Percentiles rank a stretch among this genome's conserved stretches.
phyloP scores from a whole-genome alignment of 331 rosid genomes.

The Phaseolus coccineus region DNA sequence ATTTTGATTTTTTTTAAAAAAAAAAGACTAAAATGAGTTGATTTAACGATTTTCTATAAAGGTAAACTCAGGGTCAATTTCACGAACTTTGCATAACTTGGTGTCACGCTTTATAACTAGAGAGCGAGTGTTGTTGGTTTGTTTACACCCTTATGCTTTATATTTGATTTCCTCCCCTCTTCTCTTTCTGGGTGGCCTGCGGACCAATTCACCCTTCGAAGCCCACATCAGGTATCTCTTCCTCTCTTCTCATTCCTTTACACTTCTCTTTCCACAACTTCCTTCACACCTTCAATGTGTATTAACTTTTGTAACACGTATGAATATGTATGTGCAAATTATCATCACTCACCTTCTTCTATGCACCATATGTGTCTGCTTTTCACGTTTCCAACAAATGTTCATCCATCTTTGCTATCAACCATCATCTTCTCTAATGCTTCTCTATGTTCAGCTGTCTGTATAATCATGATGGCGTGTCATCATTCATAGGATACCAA shows the following conservation, averaged over 20 bases:
- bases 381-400: constrained; percentile 51
- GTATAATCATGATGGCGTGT: neutral
- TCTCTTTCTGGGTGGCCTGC: constrained; percentile 10
- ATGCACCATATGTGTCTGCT: constrained; percentile 46
- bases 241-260: neutral
- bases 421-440: constrained; percentile 40
- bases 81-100: too few relatives aligned
- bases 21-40: too few relatives aligned
- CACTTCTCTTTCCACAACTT: neutral
- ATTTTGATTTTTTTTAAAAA: too few relatives aligned
- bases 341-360: constrained; percentile 58
- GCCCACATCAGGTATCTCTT: constrained; percentile 49
- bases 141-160: neutral
- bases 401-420: constrained; percentile 41
- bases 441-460: constrained; percentile 44
- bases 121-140: too few relatives aligned
- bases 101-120: too few relatives aligned
- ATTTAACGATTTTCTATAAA: too few relatives aligned
- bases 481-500: constrained; percentile 34
- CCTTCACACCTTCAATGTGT: constrained; percentile 35
- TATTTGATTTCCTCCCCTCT: constrained; percentile 30
- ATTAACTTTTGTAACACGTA: constrained; percentile 18
- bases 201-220: constrained; percentile 40
- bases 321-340: constrained; percentile 44
- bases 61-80: too few relatives aligned